These are phyloP conservation scores for Prorocentrum cordatum DNA, from an alignment of 169 alveolate genomes.

Conservation along the genomic window DNA sequence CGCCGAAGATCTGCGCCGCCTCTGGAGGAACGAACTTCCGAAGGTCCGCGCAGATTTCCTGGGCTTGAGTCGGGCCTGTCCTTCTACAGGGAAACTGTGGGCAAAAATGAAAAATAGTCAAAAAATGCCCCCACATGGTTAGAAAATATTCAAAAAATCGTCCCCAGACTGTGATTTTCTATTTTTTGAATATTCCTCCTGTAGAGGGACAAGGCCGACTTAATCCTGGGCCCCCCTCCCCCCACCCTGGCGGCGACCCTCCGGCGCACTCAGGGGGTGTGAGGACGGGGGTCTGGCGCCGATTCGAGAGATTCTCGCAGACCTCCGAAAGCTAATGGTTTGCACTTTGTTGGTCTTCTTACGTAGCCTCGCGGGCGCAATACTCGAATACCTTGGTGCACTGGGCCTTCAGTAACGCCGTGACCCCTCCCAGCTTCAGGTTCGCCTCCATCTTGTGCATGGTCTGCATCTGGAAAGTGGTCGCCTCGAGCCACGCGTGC, in stretches of 20 bases:
- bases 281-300: not conserved
- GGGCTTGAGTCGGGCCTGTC: no score
- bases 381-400: slow-evolving; percentile 36
- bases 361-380: slow-evolving; percentile 8
- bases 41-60: not conserved
- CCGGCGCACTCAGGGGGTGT: not conserved
- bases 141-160: no score
- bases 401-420: slow-evolving; percentile 38
- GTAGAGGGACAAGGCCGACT: no score
- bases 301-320: not conserved
- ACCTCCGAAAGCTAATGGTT: not conserved
- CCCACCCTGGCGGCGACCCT: not conserved
- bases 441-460: slow-evolving; percentile 46
- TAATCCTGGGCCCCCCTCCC: no score
- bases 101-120: no score
- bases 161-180: no score
- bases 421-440: slow-evolving; percentile 60
- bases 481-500: slow-evolving; percentile 51
- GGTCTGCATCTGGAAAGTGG: slow-evolving; percentile 57
- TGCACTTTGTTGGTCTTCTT: not conserved
- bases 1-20: slow-evolving; percentile 54
- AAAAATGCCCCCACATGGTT: no score
- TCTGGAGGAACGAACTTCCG: not conserved
- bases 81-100: no score
- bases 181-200: no score